These are phyloP conservation scores for Fusarium globosum DNA, from an alignment of 2,329 filamentous ascomycete genomes.

Conservation along the genomic window DNA sequence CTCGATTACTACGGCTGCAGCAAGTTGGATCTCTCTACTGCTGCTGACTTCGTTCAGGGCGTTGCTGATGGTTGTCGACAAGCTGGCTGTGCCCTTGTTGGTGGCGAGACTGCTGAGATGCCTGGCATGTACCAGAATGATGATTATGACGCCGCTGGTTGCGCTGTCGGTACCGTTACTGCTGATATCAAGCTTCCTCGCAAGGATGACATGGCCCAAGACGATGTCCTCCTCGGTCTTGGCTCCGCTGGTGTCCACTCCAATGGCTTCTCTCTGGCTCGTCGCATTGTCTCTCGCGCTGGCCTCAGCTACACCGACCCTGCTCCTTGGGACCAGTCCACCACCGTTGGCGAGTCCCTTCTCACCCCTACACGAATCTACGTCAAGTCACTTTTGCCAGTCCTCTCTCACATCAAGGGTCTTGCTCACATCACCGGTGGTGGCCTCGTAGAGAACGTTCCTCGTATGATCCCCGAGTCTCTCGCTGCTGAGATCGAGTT, in stretches of 20 bases:
- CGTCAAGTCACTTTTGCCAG: constrained; percentile 81
- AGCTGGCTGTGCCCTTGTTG: constrained; percentile 90
- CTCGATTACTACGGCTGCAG: constrained; percentile 98
- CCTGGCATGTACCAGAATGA: constrained; percentile 90
- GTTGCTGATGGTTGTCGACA: constrained; percentile 89
- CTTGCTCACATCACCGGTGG: constrained; percentile 98
- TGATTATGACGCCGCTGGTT: constrained; percentile 93
- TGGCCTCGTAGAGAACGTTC: constrained; percentile 92
- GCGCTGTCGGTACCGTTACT: constrained; percentile 85
- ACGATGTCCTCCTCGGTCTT: constrained; percentile 88
- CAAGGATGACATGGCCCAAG: constrained; percentile 78
- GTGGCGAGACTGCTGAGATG: constrained; percentile 98
- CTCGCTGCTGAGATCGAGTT: constrained; percentile 87
- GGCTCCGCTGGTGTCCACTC: constrained; percentile 91
- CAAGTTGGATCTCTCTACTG: constrained; percentile 80
- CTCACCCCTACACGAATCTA: constrained; percentile 95
- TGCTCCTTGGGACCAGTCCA: constrained; percentile 78
- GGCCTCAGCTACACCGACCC: constrained; percentile 76
- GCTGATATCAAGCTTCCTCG: constrained; percentile 78
- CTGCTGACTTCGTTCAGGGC: constrained; percentile 88
- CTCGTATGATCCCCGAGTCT: constrained; percentile 85
- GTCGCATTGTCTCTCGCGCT: constrained; percentile 82
- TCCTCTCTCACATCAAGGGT: constrained; percentile 80
- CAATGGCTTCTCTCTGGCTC: constrained; percentile 97
- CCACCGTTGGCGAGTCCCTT: constrained; percentile 78